Conservation (phyloP, 1,139 yeast species). For the Saccharomyces pastorianus region DNA sequence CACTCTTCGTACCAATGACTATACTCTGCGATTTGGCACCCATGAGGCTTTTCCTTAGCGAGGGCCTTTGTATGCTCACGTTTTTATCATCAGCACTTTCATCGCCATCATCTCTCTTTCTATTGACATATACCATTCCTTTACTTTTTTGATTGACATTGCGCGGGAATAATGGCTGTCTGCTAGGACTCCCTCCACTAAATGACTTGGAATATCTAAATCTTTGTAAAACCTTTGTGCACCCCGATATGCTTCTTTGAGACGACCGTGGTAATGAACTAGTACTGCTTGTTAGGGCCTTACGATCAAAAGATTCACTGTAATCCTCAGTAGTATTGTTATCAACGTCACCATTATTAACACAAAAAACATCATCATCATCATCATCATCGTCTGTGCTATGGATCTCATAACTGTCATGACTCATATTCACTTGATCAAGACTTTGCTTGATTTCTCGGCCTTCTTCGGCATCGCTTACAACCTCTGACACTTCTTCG, state of each 20-base stretch:
- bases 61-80: neutral
- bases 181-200: neutral
- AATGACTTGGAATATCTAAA: slow-evolving; percentile 10
- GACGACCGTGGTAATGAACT: slow-evolving; percentile 2
- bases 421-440: neutral
- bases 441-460: neutral
- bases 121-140: slow-evolving; percentile 9
- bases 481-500: neutral
- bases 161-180: slow-evolving; percentile 1
- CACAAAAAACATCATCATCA: neutral
- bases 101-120: neutral
- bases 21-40: neutral
- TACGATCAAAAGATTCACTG: neutral
- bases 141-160: slow-evolving; percentile 6
- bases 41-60: neutral
- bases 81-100: neutral
- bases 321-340: neutral
- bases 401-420: neutral
- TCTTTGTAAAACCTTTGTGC: slow-evolving; percentile 7
- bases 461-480: slow-evolving; percentile 24
- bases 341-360: too few relatives aligned
- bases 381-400: slow-evolving; percentile 1
- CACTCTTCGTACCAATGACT: neutral
- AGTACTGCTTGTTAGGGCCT: neutral
- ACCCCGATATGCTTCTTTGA: slow-evolving; percentile 2